Evolutionary conservation across 73 alveolate genomes (phyloP), one percentile per base, ranked within the genome.

Genomic region (Paramecium biaurelia): DNA sequence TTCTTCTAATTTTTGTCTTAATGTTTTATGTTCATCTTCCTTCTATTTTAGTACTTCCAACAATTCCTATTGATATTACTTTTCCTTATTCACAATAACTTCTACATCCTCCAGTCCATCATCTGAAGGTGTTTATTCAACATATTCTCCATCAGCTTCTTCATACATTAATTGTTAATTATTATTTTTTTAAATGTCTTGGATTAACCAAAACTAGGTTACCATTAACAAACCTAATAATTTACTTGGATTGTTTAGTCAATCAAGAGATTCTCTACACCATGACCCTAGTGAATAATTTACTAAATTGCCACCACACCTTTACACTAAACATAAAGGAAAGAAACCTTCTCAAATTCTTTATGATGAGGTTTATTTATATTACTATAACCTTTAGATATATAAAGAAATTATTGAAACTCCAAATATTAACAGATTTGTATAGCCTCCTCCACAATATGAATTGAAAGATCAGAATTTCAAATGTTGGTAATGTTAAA

Each of bases 291-390:
- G 84, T 30, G 86, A 72, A 2, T 14, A 38, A 37, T 21, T 28
- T 32, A 72, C 86, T 12, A 72, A 28, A 12, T 38, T 79, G 7
- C 90, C 90, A 10, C 76, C 72, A 1, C 90, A 79, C 15, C 70
- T 79, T 0, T 18, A 38, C 8, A 79, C n/a, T 30, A 63, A 34
- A 20, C 70, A 79, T 21, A 35, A 74, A 74, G 90, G 90, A n/a
- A 79, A 79, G 74, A 79, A 79, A 79, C 90, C 90, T 24, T 79
- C 90, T 18, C 53, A 42, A 38, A 42, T 79, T 15, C 90, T 79
- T 9, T 79, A 79, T 45, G 90, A 79, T 1, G 86, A 72, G 86
- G 86, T 72, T 28, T 4, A 21, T 53, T 18, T 18, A 30, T 20
- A 18, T 20, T 72, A 32, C 38, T 37, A 37, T 28, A 15, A 28